Evolutionary conservation across 257 asterid genomes (phyloP), one percentile per base, ranked within the genome.

Genomic region (Solanum appendiculatum): DNA sequence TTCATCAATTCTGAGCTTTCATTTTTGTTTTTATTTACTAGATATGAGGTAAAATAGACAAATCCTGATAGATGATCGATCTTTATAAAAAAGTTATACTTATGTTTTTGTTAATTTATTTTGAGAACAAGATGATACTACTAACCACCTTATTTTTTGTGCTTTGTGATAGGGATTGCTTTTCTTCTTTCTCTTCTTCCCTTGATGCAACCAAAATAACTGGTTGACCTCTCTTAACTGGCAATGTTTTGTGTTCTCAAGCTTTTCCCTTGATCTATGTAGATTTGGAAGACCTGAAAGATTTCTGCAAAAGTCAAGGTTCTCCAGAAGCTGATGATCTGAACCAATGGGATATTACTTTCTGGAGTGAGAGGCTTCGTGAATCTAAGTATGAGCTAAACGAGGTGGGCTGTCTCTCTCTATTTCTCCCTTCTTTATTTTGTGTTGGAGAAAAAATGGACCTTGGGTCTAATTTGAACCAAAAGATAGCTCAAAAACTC

Each of bases 281-380:
- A 97, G 99, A 97, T 92, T 89, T 95, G 94, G 96, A 94, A 88
- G 99, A 97, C 82, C 94, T 97, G 89, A 93, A 93, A 88, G 86
- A 78, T 69, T 97, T 95, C 39, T 86, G 97, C 46, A 95, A 94
- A 90, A 91, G 86, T 90, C 97, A 94, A 91, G 97, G 96, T 89
- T 95, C 98, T 83, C 90, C 93, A 78, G 99, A 97, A 90, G 98
- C 98, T 87, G 97, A 93, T 89, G 72, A 89, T 91, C 88, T 96
- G 86, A 93, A 90, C 86, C 93, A 96, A 83, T 96, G 99, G 99
- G 99, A 96, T 86, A 86, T 88, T 86, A 86, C 89, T 90, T 96
- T 95, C 86, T 96, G 99, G 99, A 95, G 98, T 89, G 98, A 96
- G 93, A 95, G 99, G 92, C 98, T 96, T 58, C 97, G 98, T 70